Percentiles rank a stretch among this genome's conserved stretches.
These are phyloP conservation scores for Phyllosticta citriasiana DNA, from an alignment of 2,329 filamentous ascomycete species.

Conservation along the genomic window DNA sequence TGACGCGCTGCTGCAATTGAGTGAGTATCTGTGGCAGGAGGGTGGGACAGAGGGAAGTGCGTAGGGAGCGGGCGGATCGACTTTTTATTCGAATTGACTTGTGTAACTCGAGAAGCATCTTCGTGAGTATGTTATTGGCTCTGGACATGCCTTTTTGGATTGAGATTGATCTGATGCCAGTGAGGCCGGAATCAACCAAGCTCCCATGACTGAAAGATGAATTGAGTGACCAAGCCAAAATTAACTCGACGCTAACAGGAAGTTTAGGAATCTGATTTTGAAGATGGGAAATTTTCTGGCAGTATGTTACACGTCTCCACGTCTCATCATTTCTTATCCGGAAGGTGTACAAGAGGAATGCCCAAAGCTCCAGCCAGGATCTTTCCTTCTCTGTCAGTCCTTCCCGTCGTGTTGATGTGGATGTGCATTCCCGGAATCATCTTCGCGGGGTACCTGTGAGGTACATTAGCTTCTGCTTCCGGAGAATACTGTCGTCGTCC, in stretches of 20 bases:
- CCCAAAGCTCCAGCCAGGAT: constrained; percentile 63
- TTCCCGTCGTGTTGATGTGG: constrained; percentile 74
- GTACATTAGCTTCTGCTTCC: constrained; percentile 24
- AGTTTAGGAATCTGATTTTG: not conserved
- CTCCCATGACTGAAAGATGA: too few relatives aligned
- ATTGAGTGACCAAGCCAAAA: too few relatives aligned
- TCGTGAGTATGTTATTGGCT: not conserved
- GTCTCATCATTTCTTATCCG: constrained; percentile 32
- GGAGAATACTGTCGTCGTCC: too few relatives aligned
- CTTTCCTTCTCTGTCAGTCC: constrained; percentile 73
- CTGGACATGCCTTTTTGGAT: too few relatives aligned
- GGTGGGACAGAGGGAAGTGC: not conserved
- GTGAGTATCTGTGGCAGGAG: constrained; percentile 57
- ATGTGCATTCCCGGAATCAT: constrained; percentile 83
- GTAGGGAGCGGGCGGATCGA: not conserved
- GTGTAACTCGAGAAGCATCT: not conserved
- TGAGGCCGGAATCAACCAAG: too few relatives aligned
- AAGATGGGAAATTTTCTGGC: not conserved
- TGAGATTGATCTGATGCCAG: too few relatives aligned
- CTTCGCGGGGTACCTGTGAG: constrained; percentile 48
- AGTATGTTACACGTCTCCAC: not conserved
- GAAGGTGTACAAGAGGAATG: constrained; percentile 70
- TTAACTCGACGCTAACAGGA: not conserved
- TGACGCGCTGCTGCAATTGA: constrained; percentile 59
- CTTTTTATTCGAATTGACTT: not conserved